Conservation (phyloP, 1,284 basidiomycete species). For the Uromyces viciae-fabae region DNA sequence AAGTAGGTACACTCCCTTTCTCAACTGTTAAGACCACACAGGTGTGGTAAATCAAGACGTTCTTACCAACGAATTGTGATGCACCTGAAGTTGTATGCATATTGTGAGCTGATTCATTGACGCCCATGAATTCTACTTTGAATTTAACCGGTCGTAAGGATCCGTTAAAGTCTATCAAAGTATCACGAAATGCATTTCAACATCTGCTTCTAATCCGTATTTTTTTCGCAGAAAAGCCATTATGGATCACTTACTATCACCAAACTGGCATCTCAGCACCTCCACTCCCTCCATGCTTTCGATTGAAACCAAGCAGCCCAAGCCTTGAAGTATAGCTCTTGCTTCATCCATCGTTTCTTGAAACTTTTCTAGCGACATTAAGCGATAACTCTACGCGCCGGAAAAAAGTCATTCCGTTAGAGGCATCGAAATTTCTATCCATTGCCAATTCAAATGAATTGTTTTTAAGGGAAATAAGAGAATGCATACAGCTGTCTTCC, state of each 20-base stretch:
- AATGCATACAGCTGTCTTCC: conserved; percentile 27
- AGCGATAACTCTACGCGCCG: conserved; percentile 17
- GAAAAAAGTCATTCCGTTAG: no score
- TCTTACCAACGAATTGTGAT: neutral
- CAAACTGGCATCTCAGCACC: conserved; percentile 26
- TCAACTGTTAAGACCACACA: conserved; percentile 31
- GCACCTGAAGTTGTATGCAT: conserved; percentile 5
- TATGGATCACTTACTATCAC: conserved; percentile 31
- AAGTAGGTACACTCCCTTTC: conserved; percentile 33
- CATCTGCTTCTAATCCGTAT: no score
- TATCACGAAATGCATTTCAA: neutral
- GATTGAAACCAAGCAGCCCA: conserved; percentile 19
- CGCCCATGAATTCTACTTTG: conserved; percentile 35
- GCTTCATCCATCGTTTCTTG: conserved; percentile 23
- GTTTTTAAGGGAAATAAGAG: no score
- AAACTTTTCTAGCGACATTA: conserved; percentile 34
- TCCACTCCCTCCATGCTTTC: conserved; percentile 14
- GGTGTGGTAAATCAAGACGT: neutral
- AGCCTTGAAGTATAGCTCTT: conserved; percentile 9
- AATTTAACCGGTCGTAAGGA: conserved; percentile 29
- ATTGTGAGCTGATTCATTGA: neutral
- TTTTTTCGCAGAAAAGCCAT: no score
- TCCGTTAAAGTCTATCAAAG: conserved; percentile 10
- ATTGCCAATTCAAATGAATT: no score
- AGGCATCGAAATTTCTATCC: no score